phyloP scores from a whole-genome alignment of 2,329 filamentous ascomycete species.

The Aurifilum marmelostoma region DNA sequence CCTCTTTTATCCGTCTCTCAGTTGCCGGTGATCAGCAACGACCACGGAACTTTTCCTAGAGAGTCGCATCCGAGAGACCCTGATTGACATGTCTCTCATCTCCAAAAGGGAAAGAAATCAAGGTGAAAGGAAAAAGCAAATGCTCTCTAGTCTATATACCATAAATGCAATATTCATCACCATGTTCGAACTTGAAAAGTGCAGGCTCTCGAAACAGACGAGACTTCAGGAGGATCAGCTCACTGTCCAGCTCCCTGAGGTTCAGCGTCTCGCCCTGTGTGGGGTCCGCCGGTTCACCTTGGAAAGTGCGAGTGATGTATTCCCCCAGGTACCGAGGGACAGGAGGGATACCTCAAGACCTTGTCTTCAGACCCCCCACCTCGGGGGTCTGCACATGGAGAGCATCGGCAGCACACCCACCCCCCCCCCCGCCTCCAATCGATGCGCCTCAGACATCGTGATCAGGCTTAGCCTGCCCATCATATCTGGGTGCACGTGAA shows the following conservation, averaged over 20 bases:
- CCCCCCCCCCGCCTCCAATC: not conserved
- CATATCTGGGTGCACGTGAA: not conserved
- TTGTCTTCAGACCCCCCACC: not conserved
- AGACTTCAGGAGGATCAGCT: conserved; percentile 2
- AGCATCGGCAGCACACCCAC: not conserved
- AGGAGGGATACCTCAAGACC: not conserved
- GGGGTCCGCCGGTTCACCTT: not conserved
- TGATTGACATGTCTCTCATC: not conserved
- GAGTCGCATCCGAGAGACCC: not conserved
- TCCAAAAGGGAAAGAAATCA: not conserved
- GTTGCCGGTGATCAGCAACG: not conserved
- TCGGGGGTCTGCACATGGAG: not conserved
- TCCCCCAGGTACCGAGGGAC: not conserved
- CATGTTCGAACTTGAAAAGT: not conserved
- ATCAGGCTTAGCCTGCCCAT: not conserved
- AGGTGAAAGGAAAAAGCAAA: not conserved
- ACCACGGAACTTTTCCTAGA: not conserved
- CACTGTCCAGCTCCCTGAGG: not conserved
- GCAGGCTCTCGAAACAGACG: not conserved
- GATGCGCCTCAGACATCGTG: not conserved
- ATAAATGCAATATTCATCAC: not conserved
- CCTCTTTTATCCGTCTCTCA: conserved; percentile 14
- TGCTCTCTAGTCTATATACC: not conserved
- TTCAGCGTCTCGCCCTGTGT: conserved; percentile 5
- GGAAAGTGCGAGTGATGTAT: not conserved